phyloP scores from a whole-genome alignment of 768 basidiomycete genomes.

The Pleurotus djamor region DNA sequence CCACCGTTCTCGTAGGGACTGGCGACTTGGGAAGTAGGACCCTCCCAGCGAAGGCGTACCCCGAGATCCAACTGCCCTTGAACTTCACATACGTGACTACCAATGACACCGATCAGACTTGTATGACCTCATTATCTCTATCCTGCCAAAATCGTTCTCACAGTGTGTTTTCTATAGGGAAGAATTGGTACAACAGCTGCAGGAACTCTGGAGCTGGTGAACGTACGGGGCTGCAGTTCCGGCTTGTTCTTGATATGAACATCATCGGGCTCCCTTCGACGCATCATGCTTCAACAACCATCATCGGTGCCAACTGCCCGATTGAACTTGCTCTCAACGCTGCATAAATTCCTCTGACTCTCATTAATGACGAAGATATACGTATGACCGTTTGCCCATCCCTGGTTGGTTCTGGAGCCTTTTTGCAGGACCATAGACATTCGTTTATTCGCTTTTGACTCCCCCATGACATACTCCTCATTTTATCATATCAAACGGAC shows the following conservation, averaged over 20 bases:
- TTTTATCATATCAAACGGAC: conserved; percentile 3
- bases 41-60: conserved; percentile 64
- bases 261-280: conserved; percentile 68
- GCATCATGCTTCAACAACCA: conserved; percentile 50
- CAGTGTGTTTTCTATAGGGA: conserved; percentile 39
- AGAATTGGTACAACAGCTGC: conserved; percentile 77
- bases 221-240: conserved; percentile 64
- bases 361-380: too few relatives aligned
- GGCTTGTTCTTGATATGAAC: conserved; percentile 60
- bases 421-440: neutral
- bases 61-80: conserved; percentile 70
- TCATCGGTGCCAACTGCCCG: conserved; percentile 66
- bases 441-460: neutral
- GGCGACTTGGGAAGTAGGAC: conserved; percentile 61
- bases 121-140: conserved; percentile 34
- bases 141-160: conserved; percentile 1
- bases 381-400: neutral
- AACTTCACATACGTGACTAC: conserved; percentile 81
- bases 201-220: conserved; percentile 54
- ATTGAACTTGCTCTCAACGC: conserved; percentile 58
- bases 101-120: conserved; percentile 83
- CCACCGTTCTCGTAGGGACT: conserved; percentile 59
- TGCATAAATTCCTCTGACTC: conserved; percentile 28
- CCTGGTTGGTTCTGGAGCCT: neutral
- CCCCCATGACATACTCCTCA: neutral